Evolutionary conservation across 176 grass and related monocot genomes (phyloP), one percentile per base, ranked within the genome.

Genomic region (Neostapfia colusana): DNA sequence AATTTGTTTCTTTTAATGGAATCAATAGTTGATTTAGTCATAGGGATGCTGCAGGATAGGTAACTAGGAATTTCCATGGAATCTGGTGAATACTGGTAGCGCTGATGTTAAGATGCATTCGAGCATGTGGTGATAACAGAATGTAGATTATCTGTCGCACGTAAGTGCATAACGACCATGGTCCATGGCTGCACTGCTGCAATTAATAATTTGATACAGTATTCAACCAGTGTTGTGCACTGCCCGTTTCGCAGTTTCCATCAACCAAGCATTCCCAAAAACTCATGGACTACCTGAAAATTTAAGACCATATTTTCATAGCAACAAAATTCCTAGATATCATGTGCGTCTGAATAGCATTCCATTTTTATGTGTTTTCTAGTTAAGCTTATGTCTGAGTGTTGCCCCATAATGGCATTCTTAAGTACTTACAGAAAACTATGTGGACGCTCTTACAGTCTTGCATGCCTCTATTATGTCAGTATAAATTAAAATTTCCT

Each of bases 61-160:
- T 4, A 13, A n/a, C n/a, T n/a, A 45, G 43, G 43, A 45, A 63
- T 4, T 43, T 56, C 50, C 21, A 4, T 64, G 43, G 43, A 45
- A 34, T 53, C 7, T 41, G 35, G 14, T 18, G 63, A 56, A 54
- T 6, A 35, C 13, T n/a, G n/a, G n/a, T 45, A 20, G 1, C 71
- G 38, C 7, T 83, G 37, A n/a, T 61, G 4, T 25, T 60, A 4
- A 34, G 23, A 2, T 78, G 36, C 45, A 27, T 78, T 12, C 35
- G 61, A 69, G 63, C 50, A n/a, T 69, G 6, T 48, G 10, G 35
- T 54, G 45, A 73, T 65, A 65, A 54, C 59, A 53, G 31, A 55
- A 41, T 43, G 69, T 55, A 31, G 2, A 60, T 59, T 60, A 34
- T 0, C n/a, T 8, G 24, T 28, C 59, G 4, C 26, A 50, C 24